Evolutionary conservation across 176 grass and related monocot genomes (phyloP).

Genomic region (Eragrostis nindensis): DNA sequence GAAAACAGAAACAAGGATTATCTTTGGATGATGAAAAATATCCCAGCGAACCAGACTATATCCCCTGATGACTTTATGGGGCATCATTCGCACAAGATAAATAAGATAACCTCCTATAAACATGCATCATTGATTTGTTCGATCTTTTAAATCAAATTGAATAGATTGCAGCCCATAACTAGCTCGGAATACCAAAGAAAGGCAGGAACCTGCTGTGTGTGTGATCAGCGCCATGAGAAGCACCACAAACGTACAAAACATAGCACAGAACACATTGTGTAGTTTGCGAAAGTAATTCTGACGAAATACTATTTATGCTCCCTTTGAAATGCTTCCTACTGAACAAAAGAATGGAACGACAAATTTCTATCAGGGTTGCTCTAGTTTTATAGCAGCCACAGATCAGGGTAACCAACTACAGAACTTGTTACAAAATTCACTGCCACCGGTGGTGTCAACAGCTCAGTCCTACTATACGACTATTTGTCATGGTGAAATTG

Average conservation of each 20-base stretch:
- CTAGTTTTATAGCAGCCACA: neutral
- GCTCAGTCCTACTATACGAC: slow-evolving; percentile 2
- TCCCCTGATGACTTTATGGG: no score
- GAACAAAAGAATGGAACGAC: slow-evolving; percentile 3
- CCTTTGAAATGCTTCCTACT: neutral
- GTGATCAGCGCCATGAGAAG: neutral
- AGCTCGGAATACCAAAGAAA: neutral
- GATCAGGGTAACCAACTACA: neutral
- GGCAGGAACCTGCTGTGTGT: neutral
- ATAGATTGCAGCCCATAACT: no score
- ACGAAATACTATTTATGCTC: neutral
- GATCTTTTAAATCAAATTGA: neutral
- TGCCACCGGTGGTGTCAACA: neutral
- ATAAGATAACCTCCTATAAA: no score
- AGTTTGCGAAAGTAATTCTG: neutral
- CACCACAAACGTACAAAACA: neutral
- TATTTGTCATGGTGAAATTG: slow-evolving; percentile 55
- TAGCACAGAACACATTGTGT: neutral
- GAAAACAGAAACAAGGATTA: no score
- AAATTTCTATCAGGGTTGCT: neutral
- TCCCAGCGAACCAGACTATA: no score
- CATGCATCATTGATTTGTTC: neutral
- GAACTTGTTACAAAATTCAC: neutral
- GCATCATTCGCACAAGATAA: no score
- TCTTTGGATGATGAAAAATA: no score